Evolutionary conservation across 306 rosid genomes (phyloP).

Genomic region (Dryas drummondii): DNA sequence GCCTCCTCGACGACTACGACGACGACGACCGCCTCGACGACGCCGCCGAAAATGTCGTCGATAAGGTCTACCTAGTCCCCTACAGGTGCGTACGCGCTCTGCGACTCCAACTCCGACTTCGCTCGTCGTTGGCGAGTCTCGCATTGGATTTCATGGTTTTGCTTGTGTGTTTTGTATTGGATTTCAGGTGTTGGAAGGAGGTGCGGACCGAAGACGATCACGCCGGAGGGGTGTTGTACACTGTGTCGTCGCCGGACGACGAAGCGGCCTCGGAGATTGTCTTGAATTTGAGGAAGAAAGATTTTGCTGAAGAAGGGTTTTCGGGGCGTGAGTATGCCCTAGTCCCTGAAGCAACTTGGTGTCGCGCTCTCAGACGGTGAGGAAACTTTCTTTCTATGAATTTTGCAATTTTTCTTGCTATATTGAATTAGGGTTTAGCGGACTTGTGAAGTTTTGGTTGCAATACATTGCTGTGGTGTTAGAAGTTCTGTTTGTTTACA

Average conservation of each 20-base stretch:
- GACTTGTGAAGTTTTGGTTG: no score
- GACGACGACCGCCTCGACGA: conserved; percentile 20
- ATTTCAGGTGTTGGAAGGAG: conserved; percentile 79
- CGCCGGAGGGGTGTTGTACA: conserved; percentile 53
- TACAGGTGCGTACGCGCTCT: conserved; percentile 42
- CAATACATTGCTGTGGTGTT: no score
- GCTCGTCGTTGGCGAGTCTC: no score
- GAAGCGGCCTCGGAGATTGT: conserved; percentile 44
- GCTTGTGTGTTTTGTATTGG: conserved; percentile 9
- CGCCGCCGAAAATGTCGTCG: conserved; percentile 22
- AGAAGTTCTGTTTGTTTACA: no score
- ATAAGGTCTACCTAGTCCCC: conserved; percentile 62
- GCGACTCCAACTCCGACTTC: background rate
- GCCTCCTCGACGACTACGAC: conserved; percentile 43
- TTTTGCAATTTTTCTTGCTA: background rate
- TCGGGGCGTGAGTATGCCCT: conserved; percentile 67
- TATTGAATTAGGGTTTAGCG: background rate
- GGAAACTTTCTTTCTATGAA: conserved; percentile 3
- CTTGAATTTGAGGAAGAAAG: conserved; percentile 52
- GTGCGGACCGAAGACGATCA: conserved; percentile 40
- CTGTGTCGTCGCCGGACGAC: conserved; percentile 33
- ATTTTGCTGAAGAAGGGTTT: conserved; percentile 41
- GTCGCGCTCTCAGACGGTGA: conserved; percentile 69
- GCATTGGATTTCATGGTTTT: conserved; percentile 11
- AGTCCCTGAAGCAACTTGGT: conserved; percentile 71